Conservation (phyloP, 1,284 basidiomycete species). For the Ganoderma meredithae region DNA sequence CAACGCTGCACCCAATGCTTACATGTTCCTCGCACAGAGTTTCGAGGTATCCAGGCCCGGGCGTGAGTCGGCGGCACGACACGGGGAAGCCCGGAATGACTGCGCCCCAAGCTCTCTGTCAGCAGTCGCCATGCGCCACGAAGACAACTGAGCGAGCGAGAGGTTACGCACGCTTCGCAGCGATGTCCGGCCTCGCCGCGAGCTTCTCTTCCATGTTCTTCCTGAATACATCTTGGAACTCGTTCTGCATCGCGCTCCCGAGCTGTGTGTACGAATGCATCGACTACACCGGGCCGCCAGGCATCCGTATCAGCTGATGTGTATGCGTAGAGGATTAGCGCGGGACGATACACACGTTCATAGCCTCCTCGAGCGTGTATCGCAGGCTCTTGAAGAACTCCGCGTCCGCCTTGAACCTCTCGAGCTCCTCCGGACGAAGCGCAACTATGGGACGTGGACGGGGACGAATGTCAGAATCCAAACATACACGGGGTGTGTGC, state of each 20-base stretch:
- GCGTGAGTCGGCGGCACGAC: slow-evolving; percentile 64
- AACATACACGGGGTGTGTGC: background rate
- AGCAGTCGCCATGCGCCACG: background rate
- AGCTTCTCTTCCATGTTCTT: slow-evolving; percentile 59
- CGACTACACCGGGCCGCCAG: slow-evolving; percentile 42
- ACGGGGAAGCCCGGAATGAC: slow-evolving; percentile 67
- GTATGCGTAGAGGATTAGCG: too few relatives aligned
- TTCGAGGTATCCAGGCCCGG: slow-evolving; percentile 71
- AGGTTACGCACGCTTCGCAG: slow-evolving; percentile 53
- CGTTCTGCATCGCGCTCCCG: slow-evolving; percentile 50
- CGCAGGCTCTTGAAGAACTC: slow-evolving; percentile 58
- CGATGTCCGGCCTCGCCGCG: slow-evolving; percentile 64
- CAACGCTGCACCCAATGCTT: background rate
- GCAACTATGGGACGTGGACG: background rate
- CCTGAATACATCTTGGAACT: slow-evolving; percentile 49
- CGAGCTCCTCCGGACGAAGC: slow-evolving; percentile 48
- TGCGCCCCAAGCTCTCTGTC: slow-evolving; percentile 30
- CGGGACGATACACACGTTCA: slow-evolving; percentile 53
- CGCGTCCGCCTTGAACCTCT: slow-evolving; percentile 53
- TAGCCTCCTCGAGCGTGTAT: slow-evolving; percentile 54
- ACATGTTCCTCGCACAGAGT: slow-evolving; percentile 68
- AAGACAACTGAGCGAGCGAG: background rate
- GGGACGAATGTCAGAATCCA: background rate
- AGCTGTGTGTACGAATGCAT: slow-evolving; percentile 53
- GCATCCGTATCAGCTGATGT: background rate